phyloP scores from a whole-genome alignment of 306 rosid genomes.

The Cercis canadensis region DNA sequence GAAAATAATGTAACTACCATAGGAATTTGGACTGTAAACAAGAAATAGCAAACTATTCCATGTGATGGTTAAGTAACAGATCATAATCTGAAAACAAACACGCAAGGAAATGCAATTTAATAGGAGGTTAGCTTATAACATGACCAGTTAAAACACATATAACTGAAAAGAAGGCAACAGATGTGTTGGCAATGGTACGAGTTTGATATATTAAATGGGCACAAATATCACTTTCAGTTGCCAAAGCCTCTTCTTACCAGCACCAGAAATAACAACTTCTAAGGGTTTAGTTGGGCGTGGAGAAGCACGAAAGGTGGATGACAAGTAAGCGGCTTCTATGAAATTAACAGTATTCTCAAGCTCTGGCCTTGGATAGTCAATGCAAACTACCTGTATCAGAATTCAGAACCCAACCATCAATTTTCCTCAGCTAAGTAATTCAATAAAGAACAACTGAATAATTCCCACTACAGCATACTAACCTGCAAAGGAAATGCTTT shows the following conservation, averaged over 20 bases:
- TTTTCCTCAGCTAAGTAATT: slow-evolving; percentile 8
- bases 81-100: too few relatives aligned
- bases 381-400: slow-evolving; percentile 62
- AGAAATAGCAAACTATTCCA: too few relatives aligned
- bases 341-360: slow-evolving; percentile 78
- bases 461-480: slow-evolving; percentile 6
- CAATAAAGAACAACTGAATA: not conserved
- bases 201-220: slow-evolving; percentile 15
- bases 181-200: not conserved
- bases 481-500: slow-evolving; percentile 60
- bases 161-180: too few relatives aligned
- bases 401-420: slow-evolving; percentile 5
- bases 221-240: slow-evolving; percentile 2
- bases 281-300: slow-evolving; percentile 77
- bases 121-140: too few relatives aligned
- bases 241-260: slow-evolving; percentile 57
- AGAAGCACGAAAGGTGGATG: slow-evolving; percentile 74
- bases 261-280: slow-evolving; percentile 86
- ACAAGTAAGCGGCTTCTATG: slow-evolving; percentile 80
- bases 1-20: too few relatives aligned
- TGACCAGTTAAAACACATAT: too few relatives aligned
- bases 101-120: too few relatives aligned
- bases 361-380: slow-evolving; percentile 89
- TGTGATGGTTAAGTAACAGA: too few relatives aligned
- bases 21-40: too few relatives aligned